Evolutionary conservation across 179 eudicot species (phyloP).

Genomic region (Silene vulgaris): DNA sequence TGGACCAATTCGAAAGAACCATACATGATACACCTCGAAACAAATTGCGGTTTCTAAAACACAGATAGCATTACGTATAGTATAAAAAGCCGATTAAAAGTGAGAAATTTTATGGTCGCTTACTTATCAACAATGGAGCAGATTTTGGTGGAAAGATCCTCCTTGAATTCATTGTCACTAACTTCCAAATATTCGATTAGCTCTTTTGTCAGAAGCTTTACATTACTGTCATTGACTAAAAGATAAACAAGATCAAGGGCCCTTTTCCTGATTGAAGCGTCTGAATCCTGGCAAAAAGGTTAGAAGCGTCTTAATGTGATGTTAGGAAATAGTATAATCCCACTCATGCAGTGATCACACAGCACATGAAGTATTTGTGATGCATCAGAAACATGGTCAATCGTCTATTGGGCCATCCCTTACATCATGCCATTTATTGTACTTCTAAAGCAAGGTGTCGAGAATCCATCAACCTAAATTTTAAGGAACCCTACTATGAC

Average conservation of each 20-base stretch:
- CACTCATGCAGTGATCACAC: background rate
- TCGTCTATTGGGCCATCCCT: background rate
- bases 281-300: conserved; percentile 66
- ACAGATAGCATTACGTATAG: background rate
- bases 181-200: conserved; percentile 84
- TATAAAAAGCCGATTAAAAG: background rate
- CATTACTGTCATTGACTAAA: conserved; percentile 91
- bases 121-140: conserved; percentile 98
- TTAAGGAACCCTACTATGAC: background rate
- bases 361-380: background rate
- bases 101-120: conserved; percentile 25
- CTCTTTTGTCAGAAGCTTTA: conserved; percentile 80
- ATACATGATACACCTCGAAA: background rate
- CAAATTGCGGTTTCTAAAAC: background rate
- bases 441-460: background rate
- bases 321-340: background rate
- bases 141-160: conserved; percentile 84
- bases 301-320: conserved; percentile 5
- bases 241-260: conserved; percentile 95
- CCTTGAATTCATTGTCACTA: conserved; percentile 85
- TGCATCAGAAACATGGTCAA: background rate
- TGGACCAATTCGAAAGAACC: background rate
- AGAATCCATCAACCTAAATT: background rate
- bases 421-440: background rate
- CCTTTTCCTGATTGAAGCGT: conserved; percentile 91